Percentiles rank a stretch among this genome's conserved stretches.
Conservation (phyloP, 306 rosid species). For the Phaseolus lunatus region DNA sequence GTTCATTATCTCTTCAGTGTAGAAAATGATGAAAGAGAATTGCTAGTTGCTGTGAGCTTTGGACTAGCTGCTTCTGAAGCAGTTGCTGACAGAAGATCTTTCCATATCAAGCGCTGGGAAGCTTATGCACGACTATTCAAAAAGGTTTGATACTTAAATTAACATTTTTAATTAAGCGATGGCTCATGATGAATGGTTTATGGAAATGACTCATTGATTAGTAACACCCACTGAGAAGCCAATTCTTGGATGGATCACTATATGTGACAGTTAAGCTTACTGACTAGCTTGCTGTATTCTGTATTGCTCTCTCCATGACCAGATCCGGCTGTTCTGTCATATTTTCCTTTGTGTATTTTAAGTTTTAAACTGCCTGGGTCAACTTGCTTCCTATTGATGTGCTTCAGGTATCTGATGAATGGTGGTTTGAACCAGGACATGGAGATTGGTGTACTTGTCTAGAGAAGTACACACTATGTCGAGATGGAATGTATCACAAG, state of each 20-base stretch:
- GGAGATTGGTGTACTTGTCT: slow-evolving; percentile 97
- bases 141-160: slow-evolving; percentile 66
- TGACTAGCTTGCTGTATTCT: slow-evolving; percentile 22
- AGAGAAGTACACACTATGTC: slow-evolving; percentile 83
- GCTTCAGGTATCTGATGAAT: slow-evolving; percentile 85
- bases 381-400: slow-evolving; percentile 29
- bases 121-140: slow-evolving; percentile 82
- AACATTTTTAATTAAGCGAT: neutral
- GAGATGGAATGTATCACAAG: slow-evolving; percentile 98
- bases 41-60: slow-evolving; percentile 93
- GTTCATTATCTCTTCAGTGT: slow-evolving; percentile 60
- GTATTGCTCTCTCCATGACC: slow-evolving; percentile 5
- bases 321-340: slow-evolving; percentile 23
- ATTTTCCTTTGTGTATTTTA: slow-evolving; percentile 26
- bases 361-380: neutral
- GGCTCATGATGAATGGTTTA: slow-evolving; percentile 22
- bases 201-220: slow-evolving; percentile 1
- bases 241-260: slow-evolving; percentile 27
- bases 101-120: slow-evolving; percentile 88
- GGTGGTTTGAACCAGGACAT: slow-evolving; percentile 99
- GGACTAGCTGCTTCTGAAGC: slow-evolving; percentile 88
- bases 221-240: slow-evolving; percentile 36
- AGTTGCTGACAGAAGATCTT: slow-evolving; percentile 88
- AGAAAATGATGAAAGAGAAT: slow-evolving; percentile 81
- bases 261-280: slow-evolving; percentile 32